Conservation (phyloP, 306 rosid genomes). For the Argentina anserina region DNA sequence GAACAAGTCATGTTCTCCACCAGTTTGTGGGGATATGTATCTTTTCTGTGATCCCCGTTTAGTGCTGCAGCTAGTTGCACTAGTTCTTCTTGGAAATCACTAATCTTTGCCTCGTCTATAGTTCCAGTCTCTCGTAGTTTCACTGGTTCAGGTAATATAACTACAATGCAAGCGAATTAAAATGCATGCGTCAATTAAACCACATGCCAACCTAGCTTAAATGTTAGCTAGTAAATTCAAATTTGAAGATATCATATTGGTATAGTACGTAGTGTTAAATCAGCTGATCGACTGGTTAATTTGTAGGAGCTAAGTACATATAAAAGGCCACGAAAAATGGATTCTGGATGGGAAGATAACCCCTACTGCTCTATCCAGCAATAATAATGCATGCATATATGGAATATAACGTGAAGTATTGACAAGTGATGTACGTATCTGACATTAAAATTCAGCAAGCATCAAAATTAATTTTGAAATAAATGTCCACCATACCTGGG, state of each 20-base stretch:
- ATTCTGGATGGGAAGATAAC: no score
- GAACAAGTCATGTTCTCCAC: conserved; percentile 44
- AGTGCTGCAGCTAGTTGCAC: conserved; percentile 62
- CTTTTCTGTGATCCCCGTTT: conserved; percentile 52
- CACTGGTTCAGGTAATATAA: conserved; percentile 36
- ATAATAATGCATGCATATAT: not conserved
- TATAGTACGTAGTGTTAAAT: no score
- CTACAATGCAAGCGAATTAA: conserved; percentile 30
- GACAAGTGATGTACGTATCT: not conserved
- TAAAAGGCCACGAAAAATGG: no score
- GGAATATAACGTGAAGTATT: no score
- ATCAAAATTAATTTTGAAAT: not conserved
- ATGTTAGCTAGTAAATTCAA: not conserved
- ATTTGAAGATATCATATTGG: no score
- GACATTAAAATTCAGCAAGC: not conserved
- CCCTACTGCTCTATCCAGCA: no score
- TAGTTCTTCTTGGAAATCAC: conserved; percentile 59
- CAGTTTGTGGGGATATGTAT: conserved; percentile 44
- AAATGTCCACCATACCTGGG: conserved; percentile 32
- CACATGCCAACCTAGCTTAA: not conserved
- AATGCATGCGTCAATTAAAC: not conserved
- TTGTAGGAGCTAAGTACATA: no score
- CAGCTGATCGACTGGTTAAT: no score
- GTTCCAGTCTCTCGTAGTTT: conserved; percentile 43
- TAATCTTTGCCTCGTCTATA: conserved; percentile 32